These are phyloP conservation scores for Coffea canephora DNA, from an alignment of 257 asterid species.

Conservation along the genomic window DNA sequence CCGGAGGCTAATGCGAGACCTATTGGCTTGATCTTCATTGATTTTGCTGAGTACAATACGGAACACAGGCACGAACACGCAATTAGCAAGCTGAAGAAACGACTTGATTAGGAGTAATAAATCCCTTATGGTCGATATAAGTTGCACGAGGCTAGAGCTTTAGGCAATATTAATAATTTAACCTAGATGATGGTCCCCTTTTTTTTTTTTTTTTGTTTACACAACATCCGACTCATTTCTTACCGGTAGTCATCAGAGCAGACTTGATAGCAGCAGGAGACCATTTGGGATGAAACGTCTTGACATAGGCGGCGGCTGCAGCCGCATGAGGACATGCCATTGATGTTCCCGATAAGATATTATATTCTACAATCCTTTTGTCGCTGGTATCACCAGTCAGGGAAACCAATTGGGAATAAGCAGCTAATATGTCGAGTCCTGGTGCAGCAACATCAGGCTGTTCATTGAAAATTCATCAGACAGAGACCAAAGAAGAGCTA, in stretches of 20 bases:
- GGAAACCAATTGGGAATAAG: constrained; percentile 33
- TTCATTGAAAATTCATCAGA: background rate
- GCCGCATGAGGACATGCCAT: constrained; percentile 88
- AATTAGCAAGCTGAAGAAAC: background rate
- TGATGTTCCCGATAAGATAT: constrained; percentile 75
- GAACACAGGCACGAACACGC: background rate
- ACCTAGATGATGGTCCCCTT: background rate
- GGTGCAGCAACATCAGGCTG: constrained; percentile 94
- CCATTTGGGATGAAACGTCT: constrained; percentile 73
- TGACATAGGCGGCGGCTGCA: constrained; percentile 71
- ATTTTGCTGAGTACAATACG: constrained; percentile 40
- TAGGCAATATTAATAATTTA: too few relatives aligned
- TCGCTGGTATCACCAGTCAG: constrained; percentile 29
- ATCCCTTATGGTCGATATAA: too few relatives aligned
- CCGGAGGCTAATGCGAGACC: constrained; percentile 58
- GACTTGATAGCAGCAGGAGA: constrained; percentile 81
- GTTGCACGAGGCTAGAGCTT: too few relatives aligned
- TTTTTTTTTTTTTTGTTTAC: too few relatives aligned
- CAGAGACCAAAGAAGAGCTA: background rate
- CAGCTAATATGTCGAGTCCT: constrained; percentile 72
- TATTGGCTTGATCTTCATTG: constrained; percentile 35
- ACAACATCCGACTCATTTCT: background rate
- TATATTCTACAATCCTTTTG: constrained; percentile 37
- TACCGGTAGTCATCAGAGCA: constrained; percentile 84
- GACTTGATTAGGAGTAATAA: background rate